These are phyloP conservation scores for Fusarium chlamydosporum DNA, from an alignment of 2,329 filamentous ascomycete genomes.

Conservation along the genomic window DNA sequence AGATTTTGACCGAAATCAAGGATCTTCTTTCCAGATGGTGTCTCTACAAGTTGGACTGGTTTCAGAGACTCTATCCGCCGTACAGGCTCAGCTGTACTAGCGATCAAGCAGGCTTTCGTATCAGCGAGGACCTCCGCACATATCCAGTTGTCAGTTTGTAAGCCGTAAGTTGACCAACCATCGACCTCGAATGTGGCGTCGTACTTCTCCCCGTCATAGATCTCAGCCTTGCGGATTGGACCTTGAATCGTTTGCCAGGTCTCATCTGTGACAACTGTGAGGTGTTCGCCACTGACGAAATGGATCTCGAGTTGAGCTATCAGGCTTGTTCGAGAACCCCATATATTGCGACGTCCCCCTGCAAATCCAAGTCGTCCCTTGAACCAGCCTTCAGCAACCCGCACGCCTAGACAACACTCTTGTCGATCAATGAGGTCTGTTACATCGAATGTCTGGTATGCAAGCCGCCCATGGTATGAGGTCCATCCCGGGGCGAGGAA, in stretches of 20 bases:
- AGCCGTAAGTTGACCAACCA: background rate
- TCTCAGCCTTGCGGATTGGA: constrained; percentile 55
- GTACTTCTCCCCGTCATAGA: constrained; percentile 67
- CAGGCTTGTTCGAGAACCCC: constrained; percentile 20
- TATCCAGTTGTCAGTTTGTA: no score
- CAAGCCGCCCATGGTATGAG: constrained; percentile 61
- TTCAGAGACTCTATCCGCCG: constrained; percentile 20
- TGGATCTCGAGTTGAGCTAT: constrained; percentile 23
- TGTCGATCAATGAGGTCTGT: constrained; percentile 51
- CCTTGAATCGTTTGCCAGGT: constrained; percentile 56
- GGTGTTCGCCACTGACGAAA: background rate
- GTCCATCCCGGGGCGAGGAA: constrained; percentile 66
- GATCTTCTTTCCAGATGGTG: constrained; percentile 60
- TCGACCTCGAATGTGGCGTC: constrained; percentile 52
- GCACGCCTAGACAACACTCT: constrained; percentile 52
- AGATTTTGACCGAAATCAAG: constrained; percentile 72
- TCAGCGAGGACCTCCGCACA: constrained; percentile 49
- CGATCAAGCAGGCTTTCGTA: constrained; percentile 46
- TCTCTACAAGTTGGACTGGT: constrained; percentile 48
- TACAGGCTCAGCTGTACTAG: constrained; percentile 43
- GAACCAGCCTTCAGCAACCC: constrained; percentile 58
- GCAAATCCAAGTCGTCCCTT: constrained; percentile 42
- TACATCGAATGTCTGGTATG: constrained; percentile 67
- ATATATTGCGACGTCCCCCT: constrained; percentile 28
- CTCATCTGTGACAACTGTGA: constrained; percentile 51